phyloP scores from a whole-genome alignment of 106 monocot genomes.

The Dioscorea dumetorum region DNA sequence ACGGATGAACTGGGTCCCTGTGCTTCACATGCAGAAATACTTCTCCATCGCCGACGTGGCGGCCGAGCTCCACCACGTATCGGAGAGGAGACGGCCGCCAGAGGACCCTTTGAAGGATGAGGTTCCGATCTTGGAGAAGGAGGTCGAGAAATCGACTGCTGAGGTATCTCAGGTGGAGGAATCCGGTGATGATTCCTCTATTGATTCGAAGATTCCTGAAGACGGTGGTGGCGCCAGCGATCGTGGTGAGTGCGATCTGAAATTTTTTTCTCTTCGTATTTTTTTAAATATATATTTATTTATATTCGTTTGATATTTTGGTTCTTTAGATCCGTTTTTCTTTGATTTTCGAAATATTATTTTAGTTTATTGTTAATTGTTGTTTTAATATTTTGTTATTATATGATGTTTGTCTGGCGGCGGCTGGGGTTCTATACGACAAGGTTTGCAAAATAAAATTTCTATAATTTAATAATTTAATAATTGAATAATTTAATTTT shows the following conservation, averaged over 20 bases:
- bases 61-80: conserved; percentile 35
- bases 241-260: not conserved
- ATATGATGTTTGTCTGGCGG: too few relatives aligned
- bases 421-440: not conserved
- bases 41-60: conserved; percentile 69
- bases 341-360: not conserved
- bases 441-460: too few relatives aligned
- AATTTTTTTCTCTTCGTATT: too few relatives aligned
- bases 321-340: not conserved
- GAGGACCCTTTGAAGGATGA: not conserved
- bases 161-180: conserved; percentile 9
- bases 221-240: conserved; percentile 6
- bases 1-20: conserved; percentile 79
- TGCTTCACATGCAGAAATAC: conserved; percentile 82
- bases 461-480: too few relatives aligned
- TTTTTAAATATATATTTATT: not conserved
- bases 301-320: not conserved
- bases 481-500: too few relatives aligned
- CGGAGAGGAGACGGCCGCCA: not conserved
- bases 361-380: too few relatives aligned
- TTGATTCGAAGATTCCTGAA: conserved; percentile 10
- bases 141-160: not conserved
- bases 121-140: not conserved
- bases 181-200: conserved; percentile 22
- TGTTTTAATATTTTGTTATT: too few relatives aligned